Conservation (phyloP, 305 asterid genomes). For the Plantago coronopus region DNA sequence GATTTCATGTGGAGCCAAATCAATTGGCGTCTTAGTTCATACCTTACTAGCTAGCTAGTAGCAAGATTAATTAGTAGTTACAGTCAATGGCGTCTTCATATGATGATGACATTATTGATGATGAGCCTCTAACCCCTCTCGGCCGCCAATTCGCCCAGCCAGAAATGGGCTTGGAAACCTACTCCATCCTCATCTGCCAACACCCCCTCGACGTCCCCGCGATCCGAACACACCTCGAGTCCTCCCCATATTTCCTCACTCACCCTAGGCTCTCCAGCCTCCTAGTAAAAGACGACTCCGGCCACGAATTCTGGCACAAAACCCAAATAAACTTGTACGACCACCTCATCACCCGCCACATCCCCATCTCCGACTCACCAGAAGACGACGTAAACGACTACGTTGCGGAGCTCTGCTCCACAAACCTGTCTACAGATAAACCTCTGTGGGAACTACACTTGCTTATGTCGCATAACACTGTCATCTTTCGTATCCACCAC, state of each 20-base stretch:
- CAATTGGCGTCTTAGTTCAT: too few relatives aligned
- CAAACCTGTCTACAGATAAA: conserved; percentile 55
- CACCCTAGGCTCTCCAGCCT: conserved; percentile 80
- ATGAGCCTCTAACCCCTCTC: conserved; percentile 66
- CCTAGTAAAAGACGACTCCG: conserved; percentile 41
- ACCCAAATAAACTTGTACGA: conserved; percentile 51
- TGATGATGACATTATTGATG: neutral
- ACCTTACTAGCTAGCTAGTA: too few relatives aligned
- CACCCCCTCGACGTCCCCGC: conserved; percentile 35
- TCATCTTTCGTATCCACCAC: conserved; percentile 71
- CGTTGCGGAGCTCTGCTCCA: conserved; percentile 54
- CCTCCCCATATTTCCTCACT: conserved; percentile 43
- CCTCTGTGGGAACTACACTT: conserved; percentile 82
- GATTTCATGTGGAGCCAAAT: too few relatives aligned
- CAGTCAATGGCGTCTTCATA: neutral
- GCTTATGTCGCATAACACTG: conserved; percentile 52
- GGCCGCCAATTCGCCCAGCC: conserved; percentile 63
- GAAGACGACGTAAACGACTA: conserved; percentile 67
- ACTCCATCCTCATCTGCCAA: conserved; percentile 35
- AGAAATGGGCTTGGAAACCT: conserved; percentile 39
- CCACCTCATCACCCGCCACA: conserved; percentile 33
- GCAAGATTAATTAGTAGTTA: too few relatives aligned
- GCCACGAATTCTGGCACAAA: conserved; percentile 65
- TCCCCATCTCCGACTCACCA: conserved; percentile 15
- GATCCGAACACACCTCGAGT: conserved; percentile 27